Conservation (phyloP, 768 basidiomycete genomes). For the Pisolithus marmoratus region DNA sequence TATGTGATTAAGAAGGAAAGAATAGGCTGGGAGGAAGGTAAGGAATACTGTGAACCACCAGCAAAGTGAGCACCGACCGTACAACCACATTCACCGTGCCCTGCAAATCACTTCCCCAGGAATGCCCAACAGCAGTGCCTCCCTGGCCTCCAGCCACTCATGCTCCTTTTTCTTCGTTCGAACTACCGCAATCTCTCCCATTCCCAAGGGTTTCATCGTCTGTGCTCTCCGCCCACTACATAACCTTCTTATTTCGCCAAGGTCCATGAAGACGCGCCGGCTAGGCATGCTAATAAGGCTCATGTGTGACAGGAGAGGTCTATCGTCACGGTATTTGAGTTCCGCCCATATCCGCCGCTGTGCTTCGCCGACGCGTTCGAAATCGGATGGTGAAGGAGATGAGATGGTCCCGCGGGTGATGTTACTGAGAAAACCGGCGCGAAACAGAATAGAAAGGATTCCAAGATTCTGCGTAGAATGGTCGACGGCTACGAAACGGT, state of each 20-base stretch:
- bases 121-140: constrained; percentile 74
- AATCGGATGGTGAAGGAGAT: constrained; percentile 59
- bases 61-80: not conserved
- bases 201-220: constrained; percentile 73
- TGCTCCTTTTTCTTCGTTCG: constrained; percentile 63
- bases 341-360: constrained; percentile 87
- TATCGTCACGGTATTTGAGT: constrained; percentile 89
- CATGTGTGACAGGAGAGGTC: constrained; percentile 77
- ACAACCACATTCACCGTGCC: constrained; percentile 40
- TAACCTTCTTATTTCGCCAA: constrained; percentile 66
- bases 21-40: no score
- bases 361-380: constrained; percentile 51
- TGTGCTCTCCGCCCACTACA: constrained; percentile 80
- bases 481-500: constrained; percentile 66
- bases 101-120: constrained; percentile 87
- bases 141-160: constrained; percentile 89
- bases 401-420: constrained; percentile 73
- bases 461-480: constrained; percentile 89
- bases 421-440: constrained; percentile 80
- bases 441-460: constrained; percentile 88
- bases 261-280: constrained; percentile 70
- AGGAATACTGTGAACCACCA: not conserved
- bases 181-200: constrained; percentile 92
- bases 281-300: constrained; percentile 80
- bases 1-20: not conserved